Conservation (phyloP, 495 filamentous ascomycete genomes). For the Neurospora sp. region DNA sequence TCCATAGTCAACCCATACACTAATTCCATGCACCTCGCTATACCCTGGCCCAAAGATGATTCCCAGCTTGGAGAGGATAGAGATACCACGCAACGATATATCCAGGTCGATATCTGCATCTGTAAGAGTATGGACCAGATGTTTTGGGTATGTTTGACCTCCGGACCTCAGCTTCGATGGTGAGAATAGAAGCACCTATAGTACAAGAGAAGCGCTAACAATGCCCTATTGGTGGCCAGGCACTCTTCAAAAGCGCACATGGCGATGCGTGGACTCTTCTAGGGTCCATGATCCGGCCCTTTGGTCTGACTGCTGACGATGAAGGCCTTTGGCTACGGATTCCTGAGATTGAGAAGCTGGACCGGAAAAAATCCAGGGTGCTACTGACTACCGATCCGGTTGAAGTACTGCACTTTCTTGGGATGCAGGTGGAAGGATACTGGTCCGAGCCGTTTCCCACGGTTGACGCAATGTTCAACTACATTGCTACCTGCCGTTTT, state of each 20-base stretch:
- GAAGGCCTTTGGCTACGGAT: conserved; percentile 49
- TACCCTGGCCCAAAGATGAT: conserved; percentile 36
- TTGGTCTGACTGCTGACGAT: conserved; percentile 54
- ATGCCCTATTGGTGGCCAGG: conserved; percentile 5
- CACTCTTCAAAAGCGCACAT: conserved; percentile 50
- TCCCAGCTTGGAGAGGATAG: neutral
- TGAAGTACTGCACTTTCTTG: conserved; percentile 47
- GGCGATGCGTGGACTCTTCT: conserved; percentile 60
- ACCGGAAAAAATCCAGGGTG: conserved; percentile 45
- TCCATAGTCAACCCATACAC: conserved; percentile 18
- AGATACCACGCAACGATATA: conserved; percentile 22
- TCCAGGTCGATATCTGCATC: conserved; percentile 56
- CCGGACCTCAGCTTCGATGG: neutral
- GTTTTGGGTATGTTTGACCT: conserved; percentile 36
- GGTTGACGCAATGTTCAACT: conserved; percentile 46
- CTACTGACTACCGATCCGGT: conserved; percentile 45
- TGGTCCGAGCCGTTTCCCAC: conserved; percentile 39
- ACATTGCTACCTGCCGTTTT: conserved; percentile 39
- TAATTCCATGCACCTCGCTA: conserved; percentile 30
- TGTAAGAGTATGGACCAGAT: conserved; percentile 33
- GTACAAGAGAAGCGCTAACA: neutral
- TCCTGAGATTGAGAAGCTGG: conserved; percentile 46
- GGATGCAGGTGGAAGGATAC: conserved; percentile 32
- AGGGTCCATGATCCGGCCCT: conserved; percentile 47
- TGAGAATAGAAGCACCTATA: neutral